These are phyloP conservation scores for Linum tenue DNA, from an alignment of 345 rosid genomes.

Conservation along the genomic window DNA sequence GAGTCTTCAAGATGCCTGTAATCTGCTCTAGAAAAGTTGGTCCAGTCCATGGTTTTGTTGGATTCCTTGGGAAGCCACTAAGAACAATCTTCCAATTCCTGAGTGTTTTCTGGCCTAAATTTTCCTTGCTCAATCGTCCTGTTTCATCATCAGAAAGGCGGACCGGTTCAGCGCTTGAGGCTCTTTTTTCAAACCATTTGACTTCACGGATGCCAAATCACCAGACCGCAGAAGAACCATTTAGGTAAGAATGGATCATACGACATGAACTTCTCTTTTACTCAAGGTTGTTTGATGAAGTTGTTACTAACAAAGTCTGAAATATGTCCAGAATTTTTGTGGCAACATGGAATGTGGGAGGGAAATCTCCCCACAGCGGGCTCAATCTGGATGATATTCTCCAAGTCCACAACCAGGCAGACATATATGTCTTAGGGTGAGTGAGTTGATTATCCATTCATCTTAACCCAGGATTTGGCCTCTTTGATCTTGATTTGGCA, in stretches of 20 bases:
- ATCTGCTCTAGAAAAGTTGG: neutral
- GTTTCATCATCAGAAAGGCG: slow-evolving; percentile 26
- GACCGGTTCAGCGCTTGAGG: slow-evolving; percentile 33
- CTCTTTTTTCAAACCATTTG: slow-evolving; percentile 29
- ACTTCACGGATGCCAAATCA: slow-evolving; percentile 31
- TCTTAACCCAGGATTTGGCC: neutral
- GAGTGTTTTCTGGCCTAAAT: slow-evolving; percentile 5
- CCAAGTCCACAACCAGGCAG: slow-evolving; percentile 45
- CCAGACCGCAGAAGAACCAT: slow-evolving; percentile 33
- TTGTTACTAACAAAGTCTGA: neutral
- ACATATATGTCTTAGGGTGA: slow-evolving; percentile 81
- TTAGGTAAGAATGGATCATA: slow-evolving; percentile 33
- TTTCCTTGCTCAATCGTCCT: slow-evolving; percentile 13
- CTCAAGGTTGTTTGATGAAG: neutral
- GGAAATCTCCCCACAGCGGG: slow-evolving; percentile 60
- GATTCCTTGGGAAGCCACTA: neutral
- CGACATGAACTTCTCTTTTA: neutral
- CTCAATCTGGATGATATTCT: slow-evolving; percentile 67
- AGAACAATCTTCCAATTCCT: neutral
- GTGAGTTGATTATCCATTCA: neutral
- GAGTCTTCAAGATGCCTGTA: slow-evolving; percentile 2
- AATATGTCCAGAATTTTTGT: slow-evolving; percentile 57
- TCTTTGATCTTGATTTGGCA: neutral
- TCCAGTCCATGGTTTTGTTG: neutral
- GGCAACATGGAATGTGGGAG: slow-evolving; percentile 98